These are phyloP conservation scores for Penicillium tannophilum DNA, from an alignment of 495 filamentous ascomycete species.

Conservation along the genomic window DNA sequence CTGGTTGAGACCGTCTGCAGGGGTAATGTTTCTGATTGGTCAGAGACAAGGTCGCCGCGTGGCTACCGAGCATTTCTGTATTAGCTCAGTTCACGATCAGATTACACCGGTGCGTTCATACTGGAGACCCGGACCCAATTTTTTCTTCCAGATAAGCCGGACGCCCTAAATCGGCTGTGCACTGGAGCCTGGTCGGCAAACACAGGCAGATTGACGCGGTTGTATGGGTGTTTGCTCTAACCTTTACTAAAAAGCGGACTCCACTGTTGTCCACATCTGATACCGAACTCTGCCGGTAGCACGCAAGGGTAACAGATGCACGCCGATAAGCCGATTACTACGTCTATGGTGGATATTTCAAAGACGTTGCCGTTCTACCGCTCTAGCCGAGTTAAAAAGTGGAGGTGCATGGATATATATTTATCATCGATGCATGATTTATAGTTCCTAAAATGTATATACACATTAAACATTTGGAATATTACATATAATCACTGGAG, in stretches of 20 bases:
- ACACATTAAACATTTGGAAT: neutral
- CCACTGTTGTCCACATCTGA: neutral
- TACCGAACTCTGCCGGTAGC: neutral
- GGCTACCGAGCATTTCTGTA: neutral
- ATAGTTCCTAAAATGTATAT: neutral
- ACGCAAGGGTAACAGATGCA: neutral
- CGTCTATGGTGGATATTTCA: neutral
- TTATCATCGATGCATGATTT: neutral
- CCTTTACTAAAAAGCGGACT: too few relatives aligned
- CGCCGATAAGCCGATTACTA: neutral
- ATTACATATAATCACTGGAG: neutral
- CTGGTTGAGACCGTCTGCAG: neutral
- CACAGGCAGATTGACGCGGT: too few relatives aligned
- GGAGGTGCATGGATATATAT: neutral
- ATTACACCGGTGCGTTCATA: neutral
- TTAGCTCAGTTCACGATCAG: neutral
- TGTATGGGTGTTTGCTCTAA: neutral
- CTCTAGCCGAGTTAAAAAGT: neutral
- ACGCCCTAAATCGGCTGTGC: neutral
- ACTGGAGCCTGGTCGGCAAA: too few relatives aligned
- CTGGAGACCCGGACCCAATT: neutral
- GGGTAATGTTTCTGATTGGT: neutral
- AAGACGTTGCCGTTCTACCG: neutral
- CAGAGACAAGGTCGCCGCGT: slow-evolving; percentile 3
- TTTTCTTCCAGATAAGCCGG: neutral